phyloP scores from a whole-genome alignment of 2,329 filamentous ascomycete species.

The Arthrobotrys conoides region DNA sequence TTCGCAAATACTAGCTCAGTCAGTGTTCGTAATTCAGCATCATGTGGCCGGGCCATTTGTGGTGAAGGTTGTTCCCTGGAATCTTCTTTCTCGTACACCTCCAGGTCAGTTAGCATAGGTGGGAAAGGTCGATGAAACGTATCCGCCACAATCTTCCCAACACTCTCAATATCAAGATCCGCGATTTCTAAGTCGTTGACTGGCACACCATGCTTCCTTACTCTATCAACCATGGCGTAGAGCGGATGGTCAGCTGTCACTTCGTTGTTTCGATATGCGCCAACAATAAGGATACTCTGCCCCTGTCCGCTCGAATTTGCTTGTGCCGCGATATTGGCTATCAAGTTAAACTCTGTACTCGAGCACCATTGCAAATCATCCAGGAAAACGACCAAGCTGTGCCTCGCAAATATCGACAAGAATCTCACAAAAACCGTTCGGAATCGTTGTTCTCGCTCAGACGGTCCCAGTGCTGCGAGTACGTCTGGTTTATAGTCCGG shows the following conservation, averaged over 20 bases:
- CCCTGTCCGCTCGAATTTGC: conserved; percentile 62
- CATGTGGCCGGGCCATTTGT: conserved; percentile 48
- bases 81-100: conserved; percentile 35
- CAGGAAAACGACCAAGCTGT: conserved; percentile 64
- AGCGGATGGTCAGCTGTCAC: conserved; percentile 63
- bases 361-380: conserved; percentile 65
- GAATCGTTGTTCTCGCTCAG: conserved; percentile 63
- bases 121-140: conserved; percentile 62
- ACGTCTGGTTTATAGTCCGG: conserved; percentile 63
- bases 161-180: conserved; percentile 63
- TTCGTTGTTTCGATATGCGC: conserved; percentile 64
- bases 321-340: conserved; percentile 63
- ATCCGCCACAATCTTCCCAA: conserved; percentile 64
- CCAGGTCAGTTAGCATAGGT: conserved; percentile 38
- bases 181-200: conserved; percentile 62
- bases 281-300: conserved; percentile 63
- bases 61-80: background rate
- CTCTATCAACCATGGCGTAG: conserved; percentile 61
- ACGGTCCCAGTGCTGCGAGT: conserved; percentile 62
- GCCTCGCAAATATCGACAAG: conserved; percentile 62
- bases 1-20: conserved; percentile 64
- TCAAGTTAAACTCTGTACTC: conserved; percentile 63
- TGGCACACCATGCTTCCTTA: conserved; percentile 62
- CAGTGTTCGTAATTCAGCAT: conserved; percentile 64
- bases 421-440: conserved; percentile 61